Evolutionary conservation across 2,329 filamentous ascomycete species (phyloP), one percentile per base, ranked within the genome.

Genomic region (Graphilbum sp.): DNA sequence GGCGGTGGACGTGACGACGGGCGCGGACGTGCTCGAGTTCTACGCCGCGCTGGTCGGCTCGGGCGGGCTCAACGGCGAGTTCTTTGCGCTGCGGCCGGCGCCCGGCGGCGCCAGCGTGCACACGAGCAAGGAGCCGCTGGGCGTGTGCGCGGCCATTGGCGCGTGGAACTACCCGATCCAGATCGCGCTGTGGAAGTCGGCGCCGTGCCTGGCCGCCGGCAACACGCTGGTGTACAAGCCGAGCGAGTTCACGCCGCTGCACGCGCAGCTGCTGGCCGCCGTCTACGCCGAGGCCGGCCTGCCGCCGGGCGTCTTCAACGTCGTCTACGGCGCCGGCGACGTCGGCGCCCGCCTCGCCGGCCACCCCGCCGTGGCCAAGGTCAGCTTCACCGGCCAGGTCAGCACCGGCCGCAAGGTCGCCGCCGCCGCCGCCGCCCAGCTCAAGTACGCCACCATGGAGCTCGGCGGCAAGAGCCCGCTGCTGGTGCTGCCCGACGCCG

Each of bases 381-480:
- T 93, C 53, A 90, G 85, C 59, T 93, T 92, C 56, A 93, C 85
- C 0, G 85, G 85, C 25, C 80, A 72, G 49, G 86, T 83, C 0
- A 55, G 55, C 0, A 77, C 90, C 0, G 85, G 85, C 1, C 68
- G 73, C 24, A 78, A 85, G 51, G 74, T 93, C 41, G 79, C 73
- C 10, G 63, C 66, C 17, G 65, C 72, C 9, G 80, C 80, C 0
- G 85, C 79, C 21, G 72, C 79, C 52, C 60, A 79, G 48, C 63
- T 90, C 31, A 93, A 93, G 63, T 84, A 83, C 0, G 68, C 81
- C 1, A 61, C 92, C 2, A 67, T 92, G 49, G 85, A 93, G 55
- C 64, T 93, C 1, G 85, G 86, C 4, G 85, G 85, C 34, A 93
- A 93, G 55, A 79, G 80, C 0, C 74, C 75, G 0, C 75, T 80